A percentile compares a stretch with the other conserved stretches of the same genome.
Evolutionary conservation across 2,329 filamentous ascomycete species (phyloP).

Genomic region (Myrmaecium sp.): DNA sequence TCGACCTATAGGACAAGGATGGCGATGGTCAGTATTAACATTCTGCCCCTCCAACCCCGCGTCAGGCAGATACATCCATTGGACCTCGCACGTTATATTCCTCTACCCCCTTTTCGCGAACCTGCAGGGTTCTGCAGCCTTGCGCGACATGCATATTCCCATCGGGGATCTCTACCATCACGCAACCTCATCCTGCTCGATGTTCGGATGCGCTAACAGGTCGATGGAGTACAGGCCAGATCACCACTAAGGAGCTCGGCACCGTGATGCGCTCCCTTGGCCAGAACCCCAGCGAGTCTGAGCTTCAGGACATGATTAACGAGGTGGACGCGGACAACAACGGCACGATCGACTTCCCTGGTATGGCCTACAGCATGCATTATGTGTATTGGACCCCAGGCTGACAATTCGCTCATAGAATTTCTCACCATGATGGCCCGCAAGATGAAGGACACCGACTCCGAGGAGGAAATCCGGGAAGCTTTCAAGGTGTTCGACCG

Average conservation of each 20-base stretch:
- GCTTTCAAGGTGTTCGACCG: conserved; percentile 51
- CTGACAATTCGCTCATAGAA: conserved; percentile 24
- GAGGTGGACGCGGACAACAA: conserved; percentile 49
- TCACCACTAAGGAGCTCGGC: conserved; percentile 46
- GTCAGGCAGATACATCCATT: no score
- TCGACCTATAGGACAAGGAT: conserved; percentile 34
- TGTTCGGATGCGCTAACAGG: conserved; percentile 4
- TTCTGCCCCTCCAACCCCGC: background rate
- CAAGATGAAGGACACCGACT: conserved; percentile 44
- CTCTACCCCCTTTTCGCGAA: no score
- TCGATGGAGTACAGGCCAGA: conserved; percentile 34
- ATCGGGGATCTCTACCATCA: conserved; percentile 1
- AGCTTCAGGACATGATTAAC: conserved; percentile 50
- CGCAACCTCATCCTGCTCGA: background rate
- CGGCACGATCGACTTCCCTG: conserved; percentile 48
- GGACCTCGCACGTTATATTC: no score
- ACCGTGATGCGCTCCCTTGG: conserved; percentile 47
- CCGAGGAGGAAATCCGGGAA: conserved; percentile 46
- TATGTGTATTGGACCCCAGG: background rate
- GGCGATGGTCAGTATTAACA: conserved; percentile 32
- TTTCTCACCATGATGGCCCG: conserved; percentile 51
- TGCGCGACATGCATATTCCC: background rate
- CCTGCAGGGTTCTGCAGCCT: background rate
- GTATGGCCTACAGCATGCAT: conserved; percentile 17
- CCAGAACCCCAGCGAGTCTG: conserved; percentile 43